Evolutionary conservation across 1,284 basidiomycete species (phyloP).

Genomic region (Anthracocystis panici-leucophaei): DNA sequence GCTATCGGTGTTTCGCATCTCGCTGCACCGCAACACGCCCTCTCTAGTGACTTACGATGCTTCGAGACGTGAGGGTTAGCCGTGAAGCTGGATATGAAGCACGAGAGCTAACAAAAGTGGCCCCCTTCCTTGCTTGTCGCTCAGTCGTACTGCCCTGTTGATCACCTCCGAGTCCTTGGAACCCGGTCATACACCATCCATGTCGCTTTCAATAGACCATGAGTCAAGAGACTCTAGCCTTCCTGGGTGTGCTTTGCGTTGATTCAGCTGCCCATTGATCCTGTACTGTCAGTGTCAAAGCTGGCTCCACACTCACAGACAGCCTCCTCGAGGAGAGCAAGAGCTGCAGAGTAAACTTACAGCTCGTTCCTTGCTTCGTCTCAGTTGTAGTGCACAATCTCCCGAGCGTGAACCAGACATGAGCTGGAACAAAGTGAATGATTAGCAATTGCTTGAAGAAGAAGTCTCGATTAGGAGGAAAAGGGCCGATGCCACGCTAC

Average conservation of each 20-base stretch:
- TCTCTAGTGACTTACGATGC: too few species aligned
- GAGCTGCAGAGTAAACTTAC: too few species aligned
- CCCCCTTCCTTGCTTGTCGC: not conserved
- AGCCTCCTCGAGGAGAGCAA: not conserved
- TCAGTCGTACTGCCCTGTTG: not conserved
- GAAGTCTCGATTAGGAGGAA: not conserved
- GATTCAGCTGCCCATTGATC: not conserved
- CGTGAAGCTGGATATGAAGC: not conserved
- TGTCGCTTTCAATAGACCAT: not conserved
- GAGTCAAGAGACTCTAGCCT: not conserved
- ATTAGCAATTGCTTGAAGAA: not conserved
- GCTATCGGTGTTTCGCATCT: too few species aligned
- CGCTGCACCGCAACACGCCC: too few species aligned
- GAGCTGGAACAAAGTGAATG: not conserved
- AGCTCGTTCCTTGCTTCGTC: not conserved
- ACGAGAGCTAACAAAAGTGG: not conserved
- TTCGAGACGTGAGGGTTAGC: not conserved
- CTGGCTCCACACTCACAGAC: not conserved
- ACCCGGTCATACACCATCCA: not conserved
- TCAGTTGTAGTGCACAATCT: not conserved
- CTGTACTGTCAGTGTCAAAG: not conserved
- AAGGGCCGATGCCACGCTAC: not conserved
- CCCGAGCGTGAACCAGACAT: not conserved
- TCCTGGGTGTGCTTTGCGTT: slow-evolving; percentile 1
- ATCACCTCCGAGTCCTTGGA: not conserved